Conservation (phyloP, 2,329 filamentous ascomycete genomes). For the Colletotrichum sp. region DNA sequence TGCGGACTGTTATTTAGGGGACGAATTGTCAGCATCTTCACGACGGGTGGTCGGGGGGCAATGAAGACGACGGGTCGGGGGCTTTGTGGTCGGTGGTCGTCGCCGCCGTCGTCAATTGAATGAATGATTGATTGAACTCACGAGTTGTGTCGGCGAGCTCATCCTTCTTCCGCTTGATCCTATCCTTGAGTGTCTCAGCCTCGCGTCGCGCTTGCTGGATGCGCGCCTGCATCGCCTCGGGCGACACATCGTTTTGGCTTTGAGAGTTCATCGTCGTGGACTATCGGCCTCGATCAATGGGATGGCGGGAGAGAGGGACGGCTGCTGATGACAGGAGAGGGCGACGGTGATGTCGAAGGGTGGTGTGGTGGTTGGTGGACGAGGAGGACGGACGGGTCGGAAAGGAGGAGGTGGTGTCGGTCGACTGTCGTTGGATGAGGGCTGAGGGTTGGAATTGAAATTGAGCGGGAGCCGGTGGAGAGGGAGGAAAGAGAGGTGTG, state of each 20-base stretch:
- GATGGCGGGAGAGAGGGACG: conserved; percentile 13
- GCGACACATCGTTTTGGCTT: conserved; percentile 67
- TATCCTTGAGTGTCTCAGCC: conserved; percentile 96
- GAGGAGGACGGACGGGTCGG: conserved; percentile 17
- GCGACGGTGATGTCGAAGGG: not conserved
- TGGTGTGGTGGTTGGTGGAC: conserved; percentile 7
- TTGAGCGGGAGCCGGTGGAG: conserved; percentile 19
- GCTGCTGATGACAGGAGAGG: not conserved
- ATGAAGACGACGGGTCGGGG: not conserved
- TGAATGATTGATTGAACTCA: conserved; percentile 58
- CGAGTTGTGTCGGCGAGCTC: conserved; percentile 96
- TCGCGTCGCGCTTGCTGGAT: conserved; percentile 93
- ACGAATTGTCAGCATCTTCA: conserved; percentile 23
- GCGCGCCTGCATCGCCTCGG: conserved; percentile 87
- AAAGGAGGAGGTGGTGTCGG: conserved; percentile 12
- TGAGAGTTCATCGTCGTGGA: conserved; percentile 58
- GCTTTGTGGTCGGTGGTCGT: not conserved
- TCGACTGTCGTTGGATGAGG: conserved; percentile 21
- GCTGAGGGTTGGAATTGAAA: conserved; percentile 20
- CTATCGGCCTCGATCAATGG: conserved; percentile 6
- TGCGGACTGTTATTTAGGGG: conserved; percentile 68
- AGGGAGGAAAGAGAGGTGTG: conserved; percentile 22
- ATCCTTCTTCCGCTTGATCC: conserved; percentile 99
- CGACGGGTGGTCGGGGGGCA: not conserved
- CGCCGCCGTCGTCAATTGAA: not conserved